Base-by-base conservation (phyloP, 495 filamentous ascomycete genomes). In the Aspergillus mulundensis region DNA sequence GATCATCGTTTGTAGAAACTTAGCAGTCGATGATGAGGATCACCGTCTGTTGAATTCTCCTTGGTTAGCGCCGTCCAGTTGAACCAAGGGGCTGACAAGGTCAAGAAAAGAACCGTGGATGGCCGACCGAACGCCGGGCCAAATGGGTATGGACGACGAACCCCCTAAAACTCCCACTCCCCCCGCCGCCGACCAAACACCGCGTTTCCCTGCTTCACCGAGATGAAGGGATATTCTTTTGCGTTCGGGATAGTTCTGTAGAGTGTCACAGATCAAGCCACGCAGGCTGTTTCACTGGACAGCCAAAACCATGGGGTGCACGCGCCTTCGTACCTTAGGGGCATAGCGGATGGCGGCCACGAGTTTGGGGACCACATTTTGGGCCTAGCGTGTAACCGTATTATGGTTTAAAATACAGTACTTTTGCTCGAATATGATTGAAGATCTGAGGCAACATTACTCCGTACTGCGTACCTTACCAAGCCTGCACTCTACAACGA, bases 11-110 rank as follows among this genome's bases (percentile, higher is more conserved):
- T 18, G n/a, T 1, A 40, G 5, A 12, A 10, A 15, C 34, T 15
- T 57, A 47, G 57, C 57, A 44, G 58, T 56, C 50, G 57, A 53
- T 61, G 61, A 64, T 61, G 61, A 64, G 58, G 61, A 64, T 64
- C 61, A 64, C 50, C 61, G 24, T 39, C 58, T 56, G 50, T 53
- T 20, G 12, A 47, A 15, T 42, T 45, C 57, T 60, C 42, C 54
- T 60, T 56, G 58, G 61, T 54, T 32, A 40, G 58, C 24, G 38
- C 38, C n/a, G 15, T 40, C 10, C 14, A 12, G 34, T 36, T 10
- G 34, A 36, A 36, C 34, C 34, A 36, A 36, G 32, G 32, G 8
- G 32, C 32, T 36, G 7, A 36, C 32, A 36, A 36, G 32, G 32
- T 8, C 25, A 28, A 8, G 25, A 28, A 28, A 36, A 36, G 32